Percentiles rank a stretch among this genome's conserved stretches.
Evolutionary conservation across 2,329 filamentous ascomycete species (phyloP).

Genomic region (Neofusicoccum sp.): DNA sequence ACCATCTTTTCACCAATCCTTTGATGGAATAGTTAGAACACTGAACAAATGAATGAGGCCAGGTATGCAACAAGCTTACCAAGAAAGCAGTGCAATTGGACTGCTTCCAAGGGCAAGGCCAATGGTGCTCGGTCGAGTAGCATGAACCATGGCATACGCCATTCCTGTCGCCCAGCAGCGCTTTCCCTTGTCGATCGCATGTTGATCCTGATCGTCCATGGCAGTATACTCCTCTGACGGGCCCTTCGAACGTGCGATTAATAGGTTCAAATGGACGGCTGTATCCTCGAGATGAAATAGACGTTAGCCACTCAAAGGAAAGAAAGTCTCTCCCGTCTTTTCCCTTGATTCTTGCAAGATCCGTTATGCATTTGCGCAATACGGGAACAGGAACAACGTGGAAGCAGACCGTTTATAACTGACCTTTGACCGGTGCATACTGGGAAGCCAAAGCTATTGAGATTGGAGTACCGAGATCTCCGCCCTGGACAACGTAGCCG

Average conservation of each 20-base stretch:
- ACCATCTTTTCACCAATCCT: constrained; percentile 45
- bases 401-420: constrained; percentile 18
- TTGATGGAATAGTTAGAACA: constrained; percentile 44
- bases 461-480: constrained; percentile 54
- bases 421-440: constrained; percentile 25
- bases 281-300: too few species aligned
- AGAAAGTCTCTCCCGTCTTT: too few species aligned
- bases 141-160: constrained; percentile 55
- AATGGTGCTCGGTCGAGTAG: constrained; percentile 55
- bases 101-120: constrained; percentile 54
- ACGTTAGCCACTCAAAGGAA: too few species aligned
- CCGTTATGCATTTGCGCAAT: too few species aligned
- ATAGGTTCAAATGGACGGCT: not conserved
- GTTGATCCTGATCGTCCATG: constrained; percentile 39
- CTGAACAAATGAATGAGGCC: not conserved
- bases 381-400: not conserved
- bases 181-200: constrained; percentile 36
- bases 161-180: constrained; percentile 44
- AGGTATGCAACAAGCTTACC: constrained; percentile 29
- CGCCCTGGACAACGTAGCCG: constrained; percentile 57
- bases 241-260: too few species aligned
- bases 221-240: too few species aligned
- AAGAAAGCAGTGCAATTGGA: constrained; percentile 57
- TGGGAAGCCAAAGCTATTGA: constrained; percentile 43
- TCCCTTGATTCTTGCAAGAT: too few species aligned